Conservation (phyloP, 2,329 filamentous ascomycete genomes). For the Sporothrix brunneoviolacea region DNA sequence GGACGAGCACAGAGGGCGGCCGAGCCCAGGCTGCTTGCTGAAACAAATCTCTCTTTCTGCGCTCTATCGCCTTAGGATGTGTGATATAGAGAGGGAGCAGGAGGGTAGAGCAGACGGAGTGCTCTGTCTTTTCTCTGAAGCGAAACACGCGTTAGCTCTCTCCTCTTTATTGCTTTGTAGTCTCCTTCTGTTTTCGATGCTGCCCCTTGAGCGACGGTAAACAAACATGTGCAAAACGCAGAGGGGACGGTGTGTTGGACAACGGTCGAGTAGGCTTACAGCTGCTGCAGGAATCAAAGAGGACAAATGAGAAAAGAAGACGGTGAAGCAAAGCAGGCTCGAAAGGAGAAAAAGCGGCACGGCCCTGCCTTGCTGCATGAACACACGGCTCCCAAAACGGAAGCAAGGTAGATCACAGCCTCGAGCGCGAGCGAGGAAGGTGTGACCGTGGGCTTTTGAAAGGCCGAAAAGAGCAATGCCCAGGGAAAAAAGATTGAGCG, state of each 20-base stretch:
- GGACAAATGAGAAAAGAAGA: slow-evolving; percentile 1
- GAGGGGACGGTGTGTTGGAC: no score
- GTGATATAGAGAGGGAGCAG: slow-evolving; percentile 3
- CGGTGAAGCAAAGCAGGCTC: neutral
- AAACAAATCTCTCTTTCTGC: slow-evolving; percentile 4
- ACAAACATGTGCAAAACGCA: no score
- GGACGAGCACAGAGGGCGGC: neutral
- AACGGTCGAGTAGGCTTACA: no score
- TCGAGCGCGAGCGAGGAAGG: slow-evolving; percentile 6
- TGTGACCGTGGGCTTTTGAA: neutral
- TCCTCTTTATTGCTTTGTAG: neutral
- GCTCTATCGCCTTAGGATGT: slow-evolving; percentile 7
- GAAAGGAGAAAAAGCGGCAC: neutral
- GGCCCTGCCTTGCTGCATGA: slow-evolving; percentile 5
- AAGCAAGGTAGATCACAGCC: neutral
- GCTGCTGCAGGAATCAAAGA: neutral
- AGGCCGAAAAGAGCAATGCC: neutral
- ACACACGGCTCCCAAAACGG: slow-evolving; percentile 8
- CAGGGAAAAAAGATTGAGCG: neutral
- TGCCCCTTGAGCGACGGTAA: no score
- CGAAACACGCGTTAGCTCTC: neutral
- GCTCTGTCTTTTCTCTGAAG: slow-evolving; percentile 4
- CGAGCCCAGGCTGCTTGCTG: no score
- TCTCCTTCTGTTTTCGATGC: no score
- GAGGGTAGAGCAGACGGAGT: neutral